phyloP scores from a whole-genome alignment of 371 early-diverging fungal species.

The Mucor irregularis region DNA sequence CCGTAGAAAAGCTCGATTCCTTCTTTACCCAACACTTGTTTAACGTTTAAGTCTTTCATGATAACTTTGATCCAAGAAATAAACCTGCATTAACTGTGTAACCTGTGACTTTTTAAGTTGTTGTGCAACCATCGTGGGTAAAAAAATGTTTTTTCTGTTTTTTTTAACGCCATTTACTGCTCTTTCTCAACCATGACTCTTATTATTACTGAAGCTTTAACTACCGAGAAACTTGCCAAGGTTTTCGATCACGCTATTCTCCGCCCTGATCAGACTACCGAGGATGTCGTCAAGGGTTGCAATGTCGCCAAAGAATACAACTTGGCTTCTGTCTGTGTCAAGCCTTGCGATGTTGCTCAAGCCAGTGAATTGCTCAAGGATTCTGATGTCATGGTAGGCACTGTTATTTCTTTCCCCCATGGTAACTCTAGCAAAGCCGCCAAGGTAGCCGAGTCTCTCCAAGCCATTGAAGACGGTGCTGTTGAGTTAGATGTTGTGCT shows the following conservation, averaged over 20 bases:
- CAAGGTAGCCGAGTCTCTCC: slow-evolving; percentile 60
- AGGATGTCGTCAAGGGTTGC: slow-evolving; percentile 61
- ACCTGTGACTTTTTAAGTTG: background rate
- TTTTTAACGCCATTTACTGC: background rate
- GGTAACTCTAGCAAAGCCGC: slow-evolving; percentile 58
- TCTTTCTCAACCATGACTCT: slow-evolving; percentile 24
- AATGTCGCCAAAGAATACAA: slow-evolving; percentile 55
- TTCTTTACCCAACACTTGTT: too few relatives aligned
- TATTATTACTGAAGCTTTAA: slow-evolving; percentile 50
- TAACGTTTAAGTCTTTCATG: too few relatives aligned
- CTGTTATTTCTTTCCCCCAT: slow-evolving; percentile 70
- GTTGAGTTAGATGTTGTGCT: slow-evolving; percentile 67
- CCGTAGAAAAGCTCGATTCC: too few relatives aligned
- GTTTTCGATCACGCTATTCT: slow-evolving; percentile 70
- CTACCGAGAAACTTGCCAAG: slow-evolving; percentile 55
- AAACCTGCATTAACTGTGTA: slow-evolving; percentile 6
- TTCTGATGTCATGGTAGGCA: slow-evolving; percentile 57
- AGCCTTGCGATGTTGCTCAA: slow-evolving; percentile 64
- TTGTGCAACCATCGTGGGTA: slow-evolving; percentile 3
- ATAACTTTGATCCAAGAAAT: too few relatives aligned
- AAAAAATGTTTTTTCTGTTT: slow-evolving; percentile 1
- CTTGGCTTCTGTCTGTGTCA: slow-evolving; percentile 64
- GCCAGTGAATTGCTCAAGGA: slow-evolving; percentile 47
- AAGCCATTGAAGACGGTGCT: slow-evolving; percentile 61
- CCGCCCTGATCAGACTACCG: slow-evolving; percentile 58